Percentiles rank a stretch among this genome's conserved stretches.
Conservation (phyloP, 2,329 filamentous ascomycete genomes). For the Neoscytalidium dimidiatum region DNA sequence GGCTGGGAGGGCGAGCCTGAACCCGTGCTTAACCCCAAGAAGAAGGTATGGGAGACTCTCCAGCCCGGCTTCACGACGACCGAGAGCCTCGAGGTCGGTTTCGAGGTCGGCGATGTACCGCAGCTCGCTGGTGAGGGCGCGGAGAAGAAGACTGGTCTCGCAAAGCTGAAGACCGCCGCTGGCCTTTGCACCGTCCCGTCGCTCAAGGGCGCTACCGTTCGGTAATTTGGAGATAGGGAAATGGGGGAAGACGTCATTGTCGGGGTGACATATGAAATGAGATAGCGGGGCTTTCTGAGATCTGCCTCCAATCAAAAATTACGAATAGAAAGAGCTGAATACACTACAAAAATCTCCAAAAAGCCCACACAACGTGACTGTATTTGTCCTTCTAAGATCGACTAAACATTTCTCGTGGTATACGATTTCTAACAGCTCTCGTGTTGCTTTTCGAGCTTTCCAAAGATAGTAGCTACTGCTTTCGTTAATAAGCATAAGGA, state of each 20-base stretch:
- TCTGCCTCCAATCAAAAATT: constrained; percentile 3
- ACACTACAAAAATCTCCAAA: not conserved
- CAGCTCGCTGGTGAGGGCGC: constrained; percentile 71
- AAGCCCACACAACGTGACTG: too few relatives aligned
- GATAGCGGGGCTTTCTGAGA: not conserved
- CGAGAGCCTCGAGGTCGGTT: constrained; percentile 76
- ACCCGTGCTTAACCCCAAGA: constrained; percentile 95
- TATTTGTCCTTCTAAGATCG: too few relatives aligned
- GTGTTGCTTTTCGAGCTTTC: too few relatives aligned
- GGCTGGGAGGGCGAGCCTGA: constrained; percentile 94
- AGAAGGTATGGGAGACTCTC: constrained; percentile 98
- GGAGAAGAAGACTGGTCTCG: constrained; percentile 56
- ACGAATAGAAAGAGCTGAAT: not conserved
- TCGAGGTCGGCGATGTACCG: constrained; percentile 77
- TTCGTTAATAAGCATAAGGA: not conserved
- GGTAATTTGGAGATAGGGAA: constrained; percentile 53
- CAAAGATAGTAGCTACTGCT: too few relatives aligned
- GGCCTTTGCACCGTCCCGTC: constrained; percentile 82
- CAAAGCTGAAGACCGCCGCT: constrained; percentile 73
- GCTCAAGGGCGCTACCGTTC: constrained; percentile 77
- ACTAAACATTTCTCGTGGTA: too few relatives aligned
- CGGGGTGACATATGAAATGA: not conserved
- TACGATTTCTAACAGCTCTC: too few relatives aligned
- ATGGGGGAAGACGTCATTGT: not conserved
- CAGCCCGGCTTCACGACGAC: constrained; percentile 96